Evolutionary conservation across 768 basidiomycete genomes (phyloP), one percentile per base, ranked within the genome.

Genomic region (Suillus decipiens): DNA sequence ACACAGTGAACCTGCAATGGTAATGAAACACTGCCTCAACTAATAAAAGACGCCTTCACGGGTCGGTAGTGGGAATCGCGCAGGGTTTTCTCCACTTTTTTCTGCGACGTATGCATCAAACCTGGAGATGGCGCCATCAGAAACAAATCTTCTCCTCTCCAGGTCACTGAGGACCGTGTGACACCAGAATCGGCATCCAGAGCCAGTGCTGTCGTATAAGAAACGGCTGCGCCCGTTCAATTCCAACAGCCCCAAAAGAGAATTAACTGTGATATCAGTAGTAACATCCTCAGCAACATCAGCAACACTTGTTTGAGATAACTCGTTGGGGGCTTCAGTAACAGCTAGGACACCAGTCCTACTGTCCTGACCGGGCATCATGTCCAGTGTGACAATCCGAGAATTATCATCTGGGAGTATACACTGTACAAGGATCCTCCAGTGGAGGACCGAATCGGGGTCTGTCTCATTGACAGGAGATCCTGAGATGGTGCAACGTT

Each of bases 401-500:
- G 28, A 39, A 39, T 5, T 15, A 8, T 5, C 37, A 12, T 42
- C 39, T 8, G 5, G n/a, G 9, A 43, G 42, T 43, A 6, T 17
- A 42, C 57, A 59, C 37, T 19, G 42, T 5, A 24, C n/a, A 22
- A 42, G 42, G 22, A 59, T 59, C 37, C 39, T 59, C 57, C 39
- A 59, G n/a, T 59, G 57, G 57, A 59, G 57, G n/a, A 59, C 19
- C 3, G 39, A 59, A 34, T 41, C 42, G n/a, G 17, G 17, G 39
- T 59, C 57, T 33, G 36, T 2, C n/a, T 19, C 19, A 43, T 22
- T 22, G 57, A 59, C 57, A 41, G 57, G 39, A n/a, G 19, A 59
- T 22, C 57, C 57, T 36, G 57, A 59, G 39, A 59, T 19, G 39
- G 19, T 59, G 34, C 42, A 59, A 11, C 39, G 17, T 24, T 31